A percentile compares a stretch with the other conserved stretches of the same genome.
Conservation (phyloP, 345 rosid species). For the Brassica carinata region DNA sequence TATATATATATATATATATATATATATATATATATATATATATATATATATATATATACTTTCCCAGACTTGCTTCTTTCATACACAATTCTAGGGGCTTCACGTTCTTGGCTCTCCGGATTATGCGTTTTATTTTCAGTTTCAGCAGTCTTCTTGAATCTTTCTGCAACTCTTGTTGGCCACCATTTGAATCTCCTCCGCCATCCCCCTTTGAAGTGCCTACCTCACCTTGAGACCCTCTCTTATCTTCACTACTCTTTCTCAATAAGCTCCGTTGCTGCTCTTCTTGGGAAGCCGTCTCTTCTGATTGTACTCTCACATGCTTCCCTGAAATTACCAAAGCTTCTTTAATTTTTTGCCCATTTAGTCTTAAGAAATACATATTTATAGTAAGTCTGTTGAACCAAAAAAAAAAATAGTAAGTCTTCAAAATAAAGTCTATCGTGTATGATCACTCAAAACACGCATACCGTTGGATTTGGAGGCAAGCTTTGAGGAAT, state of each 20-base stretch:
- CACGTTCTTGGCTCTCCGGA: conserved; percentile 53
- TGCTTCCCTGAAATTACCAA: conserved; percentile 57
- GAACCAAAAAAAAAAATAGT: not conserved
- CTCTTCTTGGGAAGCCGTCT: conserved; percentile 46
- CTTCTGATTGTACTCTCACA: conserved; percentile 61
- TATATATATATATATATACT: no score
- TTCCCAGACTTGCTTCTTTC: conserved; percentile 70
- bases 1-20: no score
- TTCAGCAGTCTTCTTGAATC: conserved; percentile 76
- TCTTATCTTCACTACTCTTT: conserved; percentile 53
- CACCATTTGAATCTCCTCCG: conserved; percentile 48
- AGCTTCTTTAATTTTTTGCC: conserved; percentile 26
- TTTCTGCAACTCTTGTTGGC: conserved; percentile 53
- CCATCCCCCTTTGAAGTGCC: conserved; percentile 38
- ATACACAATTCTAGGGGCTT: conserved; percentile 52
- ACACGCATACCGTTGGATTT: conserved; percentile 73
- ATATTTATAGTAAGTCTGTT: no score
- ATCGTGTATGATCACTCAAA: not conserved
- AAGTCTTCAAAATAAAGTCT: not conserved
- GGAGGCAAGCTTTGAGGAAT: conserved; percentile 58
- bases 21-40: no score
- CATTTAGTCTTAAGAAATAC: no score
- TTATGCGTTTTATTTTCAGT: conserved; percentile 74
- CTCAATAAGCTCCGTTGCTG: conserved; percentile 42
- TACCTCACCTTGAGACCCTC: conserved; percentile 48